Percentiles rank a stretch among this genome's conserved stretches.
Conservation (phyloP, 164 flowering plant genomes). For the Aristolochia fimbriata region DNA sequence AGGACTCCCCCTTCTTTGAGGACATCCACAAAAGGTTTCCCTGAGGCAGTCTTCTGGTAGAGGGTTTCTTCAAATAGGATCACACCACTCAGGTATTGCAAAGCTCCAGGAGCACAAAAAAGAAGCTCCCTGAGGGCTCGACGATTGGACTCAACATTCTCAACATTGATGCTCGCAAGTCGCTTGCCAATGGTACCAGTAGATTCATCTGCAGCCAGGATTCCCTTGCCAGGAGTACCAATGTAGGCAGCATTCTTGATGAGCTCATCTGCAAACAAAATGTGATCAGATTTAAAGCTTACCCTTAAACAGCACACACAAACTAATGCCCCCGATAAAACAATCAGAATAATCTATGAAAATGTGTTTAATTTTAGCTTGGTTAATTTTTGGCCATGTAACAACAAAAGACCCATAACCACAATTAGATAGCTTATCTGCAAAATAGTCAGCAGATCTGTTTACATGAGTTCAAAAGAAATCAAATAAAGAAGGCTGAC, state of each 20-base stretch:
- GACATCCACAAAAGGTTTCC: constrained; percentile 36
- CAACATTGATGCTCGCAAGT: constrained; percentile 38
- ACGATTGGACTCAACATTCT: constrained; percentile 34
- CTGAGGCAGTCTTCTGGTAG: constrained; percentile 37
- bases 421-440: no score
- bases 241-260: constrained; percentile 16
- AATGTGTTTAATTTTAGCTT: no score
- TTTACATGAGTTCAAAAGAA: no score
- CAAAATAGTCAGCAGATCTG: no score
- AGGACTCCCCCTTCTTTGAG: constrained; percentile 38
- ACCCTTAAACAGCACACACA: no score
- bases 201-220: constrained; percentile 29
- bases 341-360: no score
- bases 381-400: no score
- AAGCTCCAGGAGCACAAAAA: constrained; percentile 35
- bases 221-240: constrained; percentile 51
- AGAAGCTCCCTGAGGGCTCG: constrained; percentile 45
- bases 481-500: no score
- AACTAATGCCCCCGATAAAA: no score
- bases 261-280: no score
- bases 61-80: constrained; percentile 47
- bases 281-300: no score
- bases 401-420: no score
- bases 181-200: constrained; percentile 50
- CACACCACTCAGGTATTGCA: constrained; percentile 33